A percentile compares a stretch with the other conserved stretches of the same genome.
Evolutionary conservation across 1,284 basidiomycete genomes (phyloP).

Genomic region (Tylopilus sp.): DNA sequence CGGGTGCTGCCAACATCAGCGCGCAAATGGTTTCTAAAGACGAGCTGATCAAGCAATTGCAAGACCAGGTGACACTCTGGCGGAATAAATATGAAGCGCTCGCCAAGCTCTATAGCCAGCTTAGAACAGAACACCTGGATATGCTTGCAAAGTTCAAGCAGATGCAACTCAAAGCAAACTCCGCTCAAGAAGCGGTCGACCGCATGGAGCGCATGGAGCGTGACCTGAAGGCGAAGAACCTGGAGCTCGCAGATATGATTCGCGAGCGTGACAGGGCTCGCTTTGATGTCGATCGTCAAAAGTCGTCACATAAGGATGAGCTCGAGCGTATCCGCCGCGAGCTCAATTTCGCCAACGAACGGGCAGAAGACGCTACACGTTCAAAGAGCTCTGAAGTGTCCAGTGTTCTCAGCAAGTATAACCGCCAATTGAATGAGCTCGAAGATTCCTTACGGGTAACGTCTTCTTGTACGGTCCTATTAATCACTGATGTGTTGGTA

Average conservation of each 20-base stretch:
- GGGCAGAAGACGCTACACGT: conserved; percentile 90
- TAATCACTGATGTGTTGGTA: conserved; percentile 34
- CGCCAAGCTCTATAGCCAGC: conserved; percentile 97
- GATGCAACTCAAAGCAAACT: conserved; percentile 97
- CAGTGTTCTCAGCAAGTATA: conserved; percentile 86
- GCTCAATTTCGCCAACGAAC: conserved; percentile 95
- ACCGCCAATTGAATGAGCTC: conserved; percentile 92
- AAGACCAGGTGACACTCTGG: conserved; percentile 97
- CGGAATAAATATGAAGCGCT: conserved; percentile 99
- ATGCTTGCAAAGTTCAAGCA: conserved; percentile 97
- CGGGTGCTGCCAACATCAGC: conserved; percentile 76
- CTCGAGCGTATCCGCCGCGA: conserved; percentile 91
- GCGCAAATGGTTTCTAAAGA: conserved; percentile 93
- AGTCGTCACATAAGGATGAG: conserved; percentile 94
- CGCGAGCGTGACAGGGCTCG: conserved; percentile 94
- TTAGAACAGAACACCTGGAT: conserved; percentile 96
- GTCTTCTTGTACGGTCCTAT: conserved; percentile 8
- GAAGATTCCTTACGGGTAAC: conserved; percentile 89
- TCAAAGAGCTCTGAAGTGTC: conserved; percentile 94
- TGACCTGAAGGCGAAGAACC: conserved; percentile 96
- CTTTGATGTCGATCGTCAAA: conserved; percentile 95
- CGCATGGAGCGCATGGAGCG: conserved; percentile 99
- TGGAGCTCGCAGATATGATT: conserved; percentile 99
- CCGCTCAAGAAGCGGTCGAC: conserved; percentile 98
- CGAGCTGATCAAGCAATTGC: conserved; percentile 92